Conservation (phyloP, 495 filamentous ascomycete genomes). For the Podospora anserina region DNA sequence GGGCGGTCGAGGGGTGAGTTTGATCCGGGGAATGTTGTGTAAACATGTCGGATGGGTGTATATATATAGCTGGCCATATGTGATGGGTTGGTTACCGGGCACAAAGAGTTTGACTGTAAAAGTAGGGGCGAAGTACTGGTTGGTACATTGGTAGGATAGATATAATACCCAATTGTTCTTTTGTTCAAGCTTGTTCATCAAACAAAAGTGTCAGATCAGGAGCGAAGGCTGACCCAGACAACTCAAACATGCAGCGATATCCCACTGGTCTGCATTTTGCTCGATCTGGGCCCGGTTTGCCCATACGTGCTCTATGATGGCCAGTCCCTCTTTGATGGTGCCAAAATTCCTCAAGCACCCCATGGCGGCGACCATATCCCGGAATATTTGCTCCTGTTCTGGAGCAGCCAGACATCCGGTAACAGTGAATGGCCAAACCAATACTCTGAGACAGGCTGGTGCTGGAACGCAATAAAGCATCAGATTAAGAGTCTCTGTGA, state of each 20-base stretch:
- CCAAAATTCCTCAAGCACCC: conserved; percentile 45
- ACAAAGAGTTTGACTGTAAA: background rate
- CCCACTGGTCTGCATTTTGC: conserved; percentile 32
- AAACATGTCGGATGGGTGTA: background rate
- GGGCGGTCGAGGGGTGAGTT: conserved; percentile 8
- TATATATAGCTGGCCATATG: background rate
- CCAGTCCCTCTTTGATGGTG: conserved; percentile 44
- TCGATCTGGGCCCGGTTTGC: conserved; percentile 33
- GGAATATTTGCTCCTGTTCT: conserved; percentile 42
- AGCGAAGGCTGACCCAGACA: conserved; percentile 37
- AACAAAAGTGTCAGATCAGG: conserved; percentile 31
- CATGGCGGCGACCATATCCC: conserved; percentile 38
- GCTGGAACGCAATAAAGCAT: conserved; percentile 26
- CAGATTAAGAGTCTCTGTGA: conserved; percentile 35
- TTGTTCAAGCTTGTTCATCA: background rate
- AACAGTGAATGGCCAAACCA: conserved; percentile 52
- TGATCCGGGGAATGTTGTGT: conserved; percentile 9
- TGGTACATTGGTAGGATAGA: background rate
- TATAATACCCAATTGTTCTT: background rate
- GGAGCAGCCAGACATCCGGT: conserved; percentile 50
- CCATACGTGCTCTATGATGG: conserved; percentile 54
- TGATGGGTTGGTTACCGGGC: background rate
- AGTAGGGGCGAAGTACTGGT: background rate
- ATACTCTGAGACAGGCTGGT: conserved; percentile 35
- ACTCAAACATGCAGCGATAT: conserved; percentile 42